Conservation (phyloP, 345 rosid genomes). For the Gossypioides kirkii region DNA sequence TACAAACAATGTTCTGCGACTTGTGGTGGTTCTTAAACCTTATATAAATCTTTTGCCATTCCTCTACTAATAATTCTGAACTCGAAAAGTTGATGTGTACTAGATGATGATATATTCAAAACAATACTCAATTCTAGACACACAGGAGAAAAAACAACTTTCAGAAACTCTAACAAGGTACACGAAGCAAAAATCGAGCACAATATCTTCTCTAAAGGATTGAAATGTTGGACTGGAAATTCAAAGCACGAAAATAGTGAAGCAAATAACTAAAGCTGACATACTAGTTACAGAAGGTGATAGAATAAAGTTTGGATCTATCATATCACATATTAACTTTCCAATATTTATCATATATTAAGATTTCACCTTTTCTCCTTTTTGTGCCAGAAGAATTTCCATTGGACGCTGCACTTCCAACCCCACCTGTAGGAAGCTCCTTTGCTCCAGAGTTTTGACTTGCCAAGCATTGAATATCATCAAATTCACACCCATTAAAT, state of each 20-base stretch:
- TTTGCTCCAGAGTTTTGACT: conserved; percentile 46
- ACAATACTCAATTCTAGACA: too few relatives aligned
- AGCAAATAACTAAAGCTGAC: not conserved
- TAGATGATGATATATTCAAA: too few relatives aligned
- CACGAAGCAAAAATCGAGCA: not conserved
- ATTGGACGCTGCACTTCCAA: conserved; percentile 33
- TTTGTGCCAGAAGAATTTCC: conserved; percentile 39
- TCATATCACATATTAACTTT: not conserved
- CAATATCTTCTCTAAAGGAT: not conserved
- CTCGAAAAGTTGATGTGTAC: too few relatives aligned
- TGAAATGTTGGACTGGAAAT: not conserved
- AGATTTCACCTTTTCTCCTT: conserved; percentile 65
- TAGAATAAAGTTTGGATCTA: not conserved
- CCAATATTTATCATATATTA: not conserved
- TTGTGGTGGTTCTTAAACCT: too few relatives aligned
- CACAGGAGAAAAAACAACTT: not conserved
- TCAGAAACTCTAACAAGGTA: not conserved
- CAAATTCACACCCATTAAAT: conserved; percentile 59
- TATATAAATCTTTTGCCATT: too few relatives aligned
- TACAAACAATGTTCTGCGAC: not conserved
- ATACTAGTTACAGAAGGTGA: not conserved
- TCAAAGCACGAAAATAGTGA: not conserved
- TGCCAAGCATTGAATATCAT: conserved; percentile 51
- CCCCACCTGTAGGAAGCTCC: conserved; percentile 46
- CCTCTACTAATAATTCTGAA: too few relatives aligned